Conservation (phyloP, 768 basidiomycete genomes). For the Panaeolus papilionaceus region DNA sequence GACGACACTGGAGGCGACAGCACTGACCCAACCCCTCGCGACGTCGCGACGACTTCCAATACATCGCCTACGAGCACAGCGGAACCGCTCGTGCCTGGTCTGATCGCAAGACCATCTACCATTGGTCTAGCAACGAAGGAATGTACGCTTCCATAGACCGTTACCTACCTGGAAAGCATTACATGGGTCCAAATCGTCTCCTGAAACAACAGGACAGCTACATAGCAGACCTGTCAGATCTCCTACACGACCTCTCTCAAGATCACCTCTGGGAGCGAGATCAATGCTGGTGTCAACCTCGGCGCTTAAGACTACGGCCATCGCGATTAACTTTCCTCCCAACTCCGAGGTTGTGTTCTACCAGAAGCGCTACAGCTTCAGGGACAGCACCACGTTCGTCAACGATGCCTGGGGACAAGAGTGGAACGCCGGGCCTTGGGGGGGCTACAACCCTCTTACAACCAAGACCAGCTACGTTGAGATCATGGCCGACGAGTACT, state of each 20-base stretch:
- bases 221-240: background rate
- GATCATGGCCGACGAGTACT: background rate
- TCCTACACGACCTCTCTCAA: background rate
- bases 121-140: slow-evolving; percentile 3
- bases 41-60: slow-evolving; percentile 6
- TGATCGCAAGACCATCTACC: background rate
- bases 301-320: background rate
- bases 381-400: background rate
- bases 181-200: background rate
- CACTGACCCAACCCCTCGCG: background rate
- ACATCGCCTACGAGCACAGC: background rate
- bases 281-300: slow-evolving; percentile 2
- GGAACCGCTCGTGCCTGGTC: slow-evolving; percentile 1
- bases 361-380: background rate
- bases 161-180: background rate
- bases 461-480: background rate
- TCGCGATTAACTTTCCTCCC: background rate
- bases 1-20: background rate
- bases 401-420: background rate
- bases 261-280: background rate
- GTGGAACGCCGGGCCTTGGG: background rate
- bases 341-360: background rate
- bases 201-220: background rate
- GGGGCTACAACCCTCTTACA: background rate
- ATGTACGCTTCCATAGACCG: background rate